Conservation (phyloP, 140 eudicot species). For the Ambrosia hybrid region DNA sequence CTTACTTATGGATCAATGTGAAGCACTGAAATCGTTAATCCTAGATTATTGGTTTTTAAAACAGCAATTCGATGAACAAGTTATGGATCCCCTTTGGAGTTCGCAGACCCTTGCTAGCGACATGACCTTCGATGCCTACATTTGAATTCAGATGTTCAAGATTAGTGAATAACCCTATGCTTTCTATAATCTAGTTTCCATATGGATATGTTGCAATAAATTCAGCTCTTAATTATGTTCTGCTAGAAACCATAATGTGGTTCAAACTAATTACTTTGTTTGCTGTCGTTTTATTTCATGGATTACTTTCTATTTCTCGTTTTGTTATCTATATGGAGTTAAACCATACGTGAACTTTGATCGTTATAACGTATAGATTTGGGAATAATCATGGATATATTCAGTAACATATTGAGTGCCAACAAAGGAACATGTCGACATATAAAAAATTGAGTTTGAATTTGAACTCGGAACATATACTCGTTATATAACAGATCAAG, state of each 20-base stretch:
- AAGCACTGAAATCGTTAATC: neutral
- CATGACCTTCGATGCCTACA: neutral
- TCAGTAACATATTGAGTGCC: too few species aligned
- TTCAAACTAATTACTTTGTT: conserved; percentile 8
- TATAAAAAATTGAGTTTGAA: too few species aligned
- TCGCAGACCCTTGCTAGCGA: neutral
- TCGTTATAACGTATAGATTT: too few species aligned
- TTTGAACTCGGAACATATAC: too few species aligned
- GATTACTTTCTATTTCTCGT: neutral
- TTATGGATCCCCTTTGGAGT: conserved; percentile 24
- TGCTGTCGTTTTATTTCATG: neutral
- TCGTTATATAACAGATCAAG: too few species aligned
- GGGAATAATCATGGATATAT: too few species aligned
- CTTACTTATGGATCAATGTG: neutral
- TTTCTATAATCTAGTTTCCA: neutral
- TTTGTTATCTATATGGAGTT: neutral
- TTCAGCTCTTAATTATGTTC: neutral
- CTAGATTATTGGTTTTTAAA: neutral
- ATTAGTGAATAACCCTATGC: neutral
- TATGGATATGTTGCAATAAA: neutral
- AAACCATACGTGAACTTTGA: neutral
- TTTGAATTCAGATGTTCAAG: conserved; percentile 16
- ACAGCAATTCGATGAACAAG: conserved; percentile 4
- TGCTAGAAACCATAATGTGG: neutral
- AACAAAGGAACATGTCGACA: too few species aligned